Base-by-base conservation (phyloP, 345 rosid species). In the Boechera retrofracta region DNA sequence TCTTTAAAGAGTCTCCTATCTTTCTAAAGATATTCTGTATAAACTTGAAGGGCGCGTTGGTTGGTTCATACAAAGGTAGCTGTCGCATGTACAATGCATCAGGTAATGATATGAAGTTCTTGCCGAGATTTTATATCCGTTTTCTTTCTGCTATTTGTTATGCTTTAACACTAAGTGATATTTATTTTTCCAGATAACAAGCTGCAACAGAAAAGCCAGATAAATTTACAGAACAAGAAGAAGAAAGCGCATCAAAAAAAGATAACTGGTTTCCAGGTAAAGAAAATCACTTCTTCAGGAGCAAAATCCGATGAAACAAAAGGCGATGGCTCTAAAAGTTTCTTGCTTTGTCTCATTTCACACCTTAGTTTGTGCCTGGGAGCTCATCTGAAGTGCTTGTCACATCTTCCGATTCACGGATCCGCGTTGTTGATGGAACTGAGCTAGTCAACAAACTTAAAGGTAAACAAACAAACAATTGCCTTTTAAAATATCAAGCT, bases 241-340 rank as follows among this genome's bases (percentile, higher is more conserved):
- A 94, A 92, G 89, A 94, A 92, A 82, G 74, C 97, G 69, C 94
- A 88, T 71, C 91, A 84, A 54, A 95, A 88, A 82, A 95, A 95
- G 80, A 92, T 95, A 80, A 95, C 98, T 31, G 99, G 99, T 78
- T 95, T 95, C 84, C 98, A 95, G 97, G 98, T 95, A 86, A 80
- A 4, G 42, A 47, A 4, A 64, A 18, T 63, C 64, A 60, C 47
- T 44, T 73, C 33, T 53, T 11, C 45, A 59, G 51, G 39, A 56
- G 38, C 66, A 60, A 64, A 53, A 24, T 62, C 36, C 6, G 35
- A 39, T 76, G 64, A 42, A 76, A 60, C 48, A 52, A 33, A 13
- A 45, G 41, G n/a, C 47, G 75, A 42, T 64, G 62, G 76, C 67
- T 66, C 35, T 69, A 52, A 10, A 41, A 64, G 51, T 76, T 82